Conservation (phyloP, 2,329 filamentous ascomycete species). For the Colletotrichum sp. region DNA sequence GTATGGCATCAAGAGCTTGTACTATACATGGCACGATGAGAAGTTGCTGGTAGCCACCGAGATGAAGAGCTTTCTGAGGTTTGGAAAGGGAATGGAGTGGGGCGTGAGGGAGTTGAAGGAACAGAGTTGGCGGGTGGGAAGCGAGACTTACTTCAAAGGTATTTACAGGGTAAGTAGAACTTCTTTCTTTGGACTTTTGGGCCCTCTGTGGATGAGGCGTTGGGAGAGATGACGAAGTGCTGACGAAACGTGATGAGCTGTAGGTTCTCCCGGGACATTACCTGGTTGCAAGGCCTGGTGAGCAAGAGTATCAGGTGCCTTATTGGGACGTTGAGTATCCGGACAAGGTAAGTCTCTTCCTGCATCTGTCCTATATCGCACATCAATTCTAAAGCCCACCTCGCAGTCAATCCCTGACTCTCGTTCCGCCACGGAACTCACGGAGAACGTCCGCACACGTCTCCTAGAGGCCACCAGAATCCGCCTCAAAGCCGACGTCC, state of each 20-base stretch:
- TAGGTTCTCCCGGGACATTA: background rate
- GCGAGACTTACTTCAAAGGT: background rate
- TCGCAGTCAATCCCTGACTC: background rate
- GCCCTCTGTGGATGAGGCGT: too few species aligned
- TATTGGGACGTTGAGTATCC: background rate
- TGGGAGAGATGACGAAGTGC: too few species aligned
- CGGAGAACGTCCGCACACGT: conserved; percentile 33
- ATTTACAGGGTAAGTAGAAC: too few species aligned
- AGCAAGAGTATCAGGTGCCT: background rate
- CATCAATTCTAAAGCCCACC: background rate
- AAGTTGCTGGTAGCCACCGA: background rate
- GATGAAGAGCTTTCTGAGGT: background rate
- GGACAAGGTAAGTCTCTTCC: background rate
- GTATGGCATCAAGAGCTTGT: conserved; percentile 61
- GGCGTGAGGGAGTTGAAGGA: background rate
- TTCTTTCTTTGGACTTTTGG: too few species aligned
- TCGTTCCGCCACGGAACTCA: too few species aligned
- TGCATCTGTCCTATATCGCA: too few species aligned
- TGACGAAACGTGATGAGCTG: background rate
- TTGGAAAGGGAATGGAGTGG: background rate
- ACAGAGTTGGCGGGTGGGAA: background rate
- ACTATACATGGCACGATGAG: conserved; percentile 35
- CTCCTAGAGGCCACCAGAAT: conserved; percentile 55
- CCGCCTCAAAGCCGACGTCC: conserved; percentile 61
- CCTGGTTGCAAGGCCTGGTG: background rate